A percentile compares a stretch with the other conserved stretches of the same genome.
phyloP scores from a whole-genome alignment of 2,329 filamentous ascomycete genomes.

The Fusarium sp. region DNA sequence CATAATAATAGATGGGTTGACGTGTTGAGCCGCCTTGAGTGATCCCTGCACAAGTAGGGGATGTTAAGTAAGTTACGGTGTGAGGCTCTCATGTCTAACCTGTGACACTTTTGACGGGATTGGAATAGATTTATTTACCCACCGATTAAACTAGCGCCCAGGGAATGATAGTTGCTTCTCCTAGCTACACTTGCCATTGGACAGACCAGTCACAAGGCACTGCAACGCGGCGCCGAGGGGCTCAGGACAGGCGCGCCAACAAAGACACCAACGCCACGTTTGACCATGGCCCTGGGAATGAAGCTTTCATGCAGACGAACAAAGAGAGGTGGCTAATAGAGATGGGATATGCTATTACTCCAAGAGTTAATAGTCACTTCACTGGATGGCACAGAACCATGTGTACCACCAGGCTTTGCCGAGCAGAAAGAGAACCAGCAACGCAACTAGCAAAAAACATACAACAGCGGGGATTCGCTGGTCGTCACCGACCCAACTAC shows the following conservation, averaged over 20 bases:
- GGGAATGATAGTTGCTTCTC: background rate
- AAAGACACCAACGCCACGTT: background rate
- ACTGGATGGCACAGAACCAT: too few species aligned
- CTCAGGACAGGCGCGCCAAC: background rate
- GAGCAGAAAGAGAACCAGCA: background rate
- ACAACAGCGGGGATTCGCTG: background rate
- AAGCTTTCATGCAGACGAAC: rapidly evolving
- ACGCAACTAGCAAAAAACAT: background rate
- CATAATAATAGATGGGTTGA: rapidly evolving
- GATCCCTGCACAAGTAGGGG: too few species aligned
- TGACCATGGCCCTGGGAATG: background rate
- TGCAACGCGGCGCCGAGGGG: background rate
- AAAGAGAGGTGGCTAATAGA: background rate
- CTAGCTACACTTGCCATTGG: rapidly evolving
- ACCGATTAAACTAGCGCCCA: rapidly evolving
- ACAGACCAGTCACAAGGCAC: background rate
- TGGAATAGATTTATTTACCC: background rate
- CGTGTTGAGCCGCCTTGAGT: background rate
- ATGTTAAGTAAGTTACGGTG: too few species aligned
- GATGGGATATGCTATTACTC: background rate
- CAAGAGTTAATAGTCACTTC: background rate
- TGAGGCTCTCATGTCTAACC: too few species aligned
- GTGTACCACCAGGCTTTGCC: too few species aligned
- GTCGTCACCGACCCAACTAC: background rate
- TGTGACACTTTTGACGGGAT: too few species aligned